Conservation (phyloP, 306 rosid species). For the Delonix regia region DNA sequence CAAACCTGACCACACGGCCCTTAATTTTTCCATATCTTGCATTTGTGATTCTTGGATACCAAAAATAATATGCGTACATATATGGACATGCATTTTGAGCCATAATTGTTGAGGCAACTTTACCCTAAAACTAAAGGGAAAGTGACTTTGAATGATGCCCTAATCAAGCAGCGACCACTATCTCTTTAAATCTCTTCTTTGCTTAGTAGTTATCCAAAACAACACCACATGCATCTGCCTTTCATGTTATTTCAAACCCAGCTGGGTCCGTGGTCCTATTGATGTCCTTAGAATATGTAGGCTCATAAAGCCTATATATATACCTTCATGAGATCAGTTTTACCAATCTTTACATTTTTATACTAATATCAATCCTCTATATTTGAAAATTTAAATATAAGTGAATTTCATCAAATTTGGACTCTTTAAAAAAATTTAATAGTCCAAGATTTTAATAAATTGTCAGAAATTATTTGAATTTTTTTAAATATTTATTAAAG, state of each 20-base stretch:
- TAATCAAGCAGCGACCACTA: no score
- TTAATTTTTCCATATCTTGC: not conserved
- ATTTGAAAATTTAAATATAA: no score
- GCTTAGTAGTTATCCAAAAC: not conserved
- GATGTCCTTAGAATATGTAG: not conserved
- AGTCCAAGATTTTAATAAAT: no score
- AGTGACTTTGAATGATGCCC: not conserved
- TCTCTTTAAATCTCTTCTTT: not conserved
- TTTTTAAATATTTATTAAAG: no score
- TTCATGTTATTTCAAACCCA: not conserved
- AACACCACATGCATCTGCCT: not conserved
- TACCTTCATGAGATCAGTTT: not conserved
- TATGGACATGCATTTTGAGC: not conserved
- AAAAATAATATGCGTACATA: not conserved
- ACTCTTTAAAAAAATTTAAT: no score
- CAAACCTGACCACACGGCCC: not conserved
- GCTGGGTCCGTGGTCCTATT: slow-evolving; percentile 8
- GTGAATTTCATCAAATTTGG: no score
- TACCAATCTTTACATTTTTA: not conserved
- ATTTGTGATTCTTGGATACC: not conserved
- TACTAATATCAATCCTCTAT: not conserved
- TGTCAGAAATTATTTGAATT: no score
- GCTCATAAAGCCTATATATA: not conserved
- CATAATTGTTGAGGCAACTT: slow-evolving; percentile 4
- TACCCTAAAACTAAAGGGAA: not conserved